A percentile compares a stretch with the other conserved stretches of the same genome.
These are phyloP conservation scores for Cladophialophora yegresii DNA, from an alignment of 2,329 filamentous ascomycete genomes.

Conservation along the genomic window DNA sequence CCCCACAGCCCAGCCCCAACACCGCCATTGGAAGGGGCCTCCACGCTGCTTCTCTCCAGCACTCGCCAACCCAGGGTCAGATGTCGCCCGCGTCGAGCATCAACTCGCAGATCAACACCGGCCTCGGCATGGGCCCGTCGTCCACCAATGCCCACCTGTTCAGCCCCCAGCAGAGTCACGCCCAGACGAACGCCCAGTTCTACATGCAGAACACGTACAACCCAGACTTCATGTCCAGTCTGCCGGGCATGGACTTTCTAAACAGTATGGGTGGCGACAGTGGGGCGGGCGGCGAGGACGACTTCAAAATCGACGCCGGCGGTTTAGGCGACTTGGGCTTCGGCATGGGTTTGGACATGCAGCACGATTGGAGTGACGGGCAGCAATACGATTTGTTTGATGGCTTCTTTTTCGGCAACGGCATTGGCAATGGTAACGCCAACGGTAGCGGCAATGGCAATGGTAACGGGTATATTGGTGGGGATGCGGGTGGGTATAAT, in stretches of 20 bases:
- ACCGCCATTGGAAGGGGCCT: background rate
- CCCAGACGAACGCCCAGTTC: constrained; percentile 11
- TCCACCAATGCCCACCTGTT: constrained; percentile 17
- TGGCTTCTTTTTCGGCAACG: constrained; percentile 58
- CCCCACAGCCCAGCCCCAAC: constrained; percentile 6
- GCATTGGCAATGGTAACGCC: constrained; percentile 17
- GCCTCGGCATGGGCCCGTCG: constrained; percentile 20
- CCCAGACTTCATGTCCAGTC: constrained; percentile 36
- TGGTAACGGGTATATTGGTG: no score
- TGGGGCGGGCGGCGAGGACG: constrained; percentile 22
- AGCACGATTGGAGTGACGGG: constrained; percentile 54
- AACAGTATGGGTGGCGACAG: constrained; percentile 35
- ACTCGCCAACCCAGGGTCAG: constrained; percentile 20
- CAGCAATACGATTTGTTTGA: constrained; percentile 54
- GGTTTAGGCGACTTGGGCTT: constrained; percentile 42
- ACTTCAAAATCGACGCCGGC: constrained; percentile 40
- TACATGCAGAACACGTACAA: constrained; percentile 36
- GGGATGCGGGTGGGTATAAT: background rate
- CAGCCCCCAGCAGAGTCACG: constrained; percentile 10
- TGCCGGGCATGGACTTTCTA: constrained; percentile 36
- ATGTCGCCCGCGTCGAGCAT: constrained; percentile 27
- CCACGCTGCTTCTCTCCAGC: background rate
- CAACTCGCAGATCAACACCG: constrained; percentile 26
- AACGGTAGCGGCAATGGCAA: constrained; percentile 10
- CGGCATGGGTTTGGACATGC: constrained; percentile 44